Base-by-base conservation (phyloP, 2,329 filamentous ascomycete species). In the Curvularia verruculosa region DNA sequence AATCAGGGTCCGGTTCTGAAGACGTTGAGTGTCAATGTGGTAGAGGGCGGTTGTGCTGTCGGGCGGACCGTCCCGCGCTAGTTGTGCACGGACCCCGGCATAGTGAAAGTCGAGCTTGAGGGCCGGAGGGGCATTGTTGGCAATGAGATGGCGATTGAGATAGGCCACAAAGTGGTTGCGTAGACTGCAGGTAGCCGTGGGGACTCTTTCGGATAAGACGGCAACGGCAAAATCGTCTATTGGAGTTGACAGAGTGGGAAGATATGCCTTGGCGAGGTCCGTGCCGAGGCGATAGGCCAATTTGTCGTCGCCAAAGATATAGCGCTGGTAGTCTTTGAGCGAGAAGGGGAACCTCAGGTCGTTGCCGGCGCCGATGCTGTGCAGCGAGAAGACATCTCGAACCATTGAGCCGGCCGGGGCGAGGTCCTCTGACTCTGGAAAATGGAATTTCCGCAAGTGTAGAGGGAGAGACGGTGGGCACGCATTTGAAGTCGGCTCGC, bases 241-340 rank as follows among this genome's bases (percentile, higher is more conserved):
- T 37, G 59, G 49, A 47, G 47, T 59, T 45, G 64, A 63, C 56
- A 63, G 59, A 37, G 47, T 49, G 50, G 58, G 51, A 53, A 69
- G 61, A 55, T 67, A 68, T 40, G 65, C 64, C 58, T 63, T 64
- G 64, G 65, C 65, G 58, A 66, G 64, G 54, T 67, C 64, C 52
- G 64, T 69, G 60, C 67, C 67, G 49, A 68, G 59, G 28, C 55
- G 60, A 51, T 64, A 55, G 59, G 67, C 65, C 65, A 67, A 57
- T 54, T 55, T 61, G 56, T 63, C 64, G 57, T 68, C 64, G 37
- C 67, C 67, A 53, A 69, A 69, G n/a, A 68, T 53, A 48, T 67
- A 69, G 39, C 59, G 62, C 47, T 68, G 65, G 47, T 68, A 69
- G 37, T 68, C 65, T 13, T 59, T 60, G 53, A 64, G 43, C 31